Base-by-base conservation (phyloP, 2,329 filamentous ascomycete genomes). In the Fusarium setosum region DNA sequence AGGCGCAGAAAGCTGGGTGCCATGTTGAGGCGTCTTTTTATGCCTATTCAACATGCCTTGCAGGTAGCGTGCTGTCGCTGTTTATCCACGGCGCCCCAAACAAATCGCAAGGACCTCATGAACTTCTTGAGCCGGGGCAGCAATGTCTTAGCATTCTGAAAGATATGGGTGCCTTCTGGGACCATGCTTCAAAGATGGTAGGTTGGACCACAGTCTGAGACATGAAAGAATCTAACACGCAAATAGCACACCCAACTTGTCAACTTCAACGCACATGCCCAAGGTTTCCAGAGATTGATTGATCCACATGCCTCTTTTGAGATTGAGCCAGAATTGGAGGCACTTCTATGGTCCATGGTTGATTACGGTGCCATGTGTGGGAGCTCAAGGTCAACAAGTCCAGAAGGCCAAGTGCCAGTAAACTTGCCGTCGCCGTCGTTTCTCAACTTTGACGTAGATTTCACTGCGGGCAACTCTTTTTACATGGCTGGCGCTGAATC, bases 181-280 rank as follows among this genome's bases (percentile, higher is more conserved):
- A 53, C 4, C 63, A 66, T 31, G 63, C 63, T 0, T n/a, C 56
- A 6, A 66, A 61, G 20, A 64, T 61, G 60, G 63, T 58, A 47
- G 26, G 29, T 45, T 32, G 6, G 5, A 31, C 20, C 2, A 4
- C n/a, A 10, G 6, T 13, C 15, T 3, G 12, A 20, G n/a, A 20
- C 20, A 21, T 3, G 29, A 17, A 40, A 35, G 4, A 9, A 15
- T n/a, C 31, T 44, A 12, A 13, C 24, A 15, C 12, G 6, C 15
- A 17, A 17, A 17, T 11, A 62, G 54, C 54, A 59, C 38, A 37
- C 29, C 3, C 48, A 59, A 15, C 49, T 62, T 10, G 12, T 58
- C 5, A 24, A 45, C 23, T 62, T 62, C 20, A 49, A 58, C 17
- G 49, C 59, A 13, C 52, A 67, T 26, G 56, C 56, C 5, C 51